Percentiles rank a stretch among this genome's conserved stretches.
phyloP scores from a whole-genome alignment of 1,139 yeast species.

The Trichomonascaceae sp. region DNA sequence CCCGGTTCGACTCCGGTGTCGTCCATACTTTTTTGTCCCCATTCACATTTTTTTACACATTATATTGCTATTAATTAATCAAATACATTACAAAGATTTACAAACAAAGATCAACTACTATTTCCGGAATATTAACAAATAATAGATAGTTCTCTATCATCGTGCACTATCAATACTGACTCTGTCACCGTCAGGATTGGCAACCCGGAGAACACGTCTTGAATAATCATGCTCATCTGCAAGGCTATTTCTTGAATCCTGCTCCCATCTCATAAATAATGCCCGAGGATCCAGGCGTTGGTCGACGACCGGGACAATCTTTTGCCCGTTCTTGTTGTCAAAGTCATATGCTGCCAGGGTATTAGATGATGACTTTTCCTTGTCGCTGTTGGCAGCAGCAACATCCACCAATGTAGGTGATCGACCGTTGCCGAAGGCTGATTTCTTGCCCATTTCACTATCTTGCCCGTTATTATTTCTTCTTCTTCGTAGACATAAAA shows the following conservation, averaged over 20 bases:
- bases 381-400: slow-evolving; percentile 14
- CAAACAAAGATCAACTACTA: not conserved
- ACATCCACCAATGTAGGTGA: slow-evolving; percentile 9
- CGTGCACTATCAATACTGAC: not conserved
- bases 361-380: slow-evolving; percentile 24
- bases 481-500: slow-evolving; percentile 24
- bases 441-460: slow-evolving; percentile 16
- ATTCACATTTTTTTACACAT: not conserved
- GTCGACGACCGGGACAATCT: slow-evolving; percentile 49
- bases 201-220: slow-evolving; percentile 59
- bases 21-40: slow-evolving; percentile 15
- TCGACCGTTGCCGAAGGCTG: slow-evolving; percentile 2
- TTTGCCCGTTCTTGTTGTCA: slow-evolving; percentile 22
- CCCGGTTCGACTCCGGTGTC: slow-evolving; percentile 25
- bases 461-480: slow-evolving; percentile 13
- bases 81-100: not conserved
- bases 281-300: slow-evolving; percentile 63
- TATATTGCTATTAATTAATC: not conserved
- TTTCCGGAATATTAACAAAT: not conserved
- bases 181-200: slow-evolving; percentile 44
- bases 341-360: slow-evolving; percentile 22
- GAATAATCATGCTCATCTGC: slow-evolving; percentile 73
- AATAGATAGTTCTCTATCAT: not conserved
- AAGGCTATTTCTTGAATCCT: slow-evolving; percentile 55
- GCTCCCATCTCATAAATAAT: slow-evolving; percentile 48